Conservation (phyloP, 2,329 filamentous ascomycete genomes). For the Fusarium begoniae region DNA sequence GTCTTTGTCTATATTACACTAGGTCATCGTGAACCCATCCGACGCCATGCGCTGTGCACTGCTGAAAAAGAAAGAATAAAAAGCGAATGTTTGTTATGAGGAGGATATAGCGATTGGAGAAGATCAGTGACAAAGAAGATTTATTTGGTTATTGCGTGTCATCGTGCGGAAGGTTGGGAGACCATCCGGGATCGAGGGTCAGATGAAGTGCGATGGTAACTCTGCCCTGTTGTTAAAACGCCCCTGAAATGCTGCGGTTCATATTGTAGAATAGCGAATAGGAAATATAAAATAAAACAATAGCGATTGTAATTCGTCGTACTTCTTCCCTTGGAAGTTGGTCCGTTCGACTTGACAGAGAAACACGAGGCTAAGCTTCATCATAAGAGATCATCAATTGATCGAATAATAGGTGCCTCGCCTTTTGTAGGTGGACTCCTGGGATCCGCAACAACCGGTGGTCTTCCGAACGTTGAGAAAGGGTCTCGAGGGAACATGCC, state of each 20-base stretch:
- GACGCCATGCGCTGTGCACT: slow-evolving; percentile 43
- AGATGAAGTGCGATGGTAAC: slow-evolving; percentile 10
- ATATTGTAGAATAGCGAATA: slow-evolving; percentile 26
- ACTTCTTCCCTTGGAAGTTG: neutral
- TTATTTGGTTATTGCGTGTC: slow-evolving; percentile 36
- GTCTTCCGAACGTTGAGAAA: slow-evolving; percentile 61
- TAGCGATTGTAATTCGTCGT: slow-evolving; percentile 15
- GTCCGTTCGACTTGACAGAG: neutral
- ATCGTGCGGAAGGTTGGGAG: slow-evolving; percentile 31
- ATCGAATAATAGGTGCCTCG: slow-evolving; percentile 78
- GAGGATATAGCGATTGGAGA: slow-evolving; percentile 28
- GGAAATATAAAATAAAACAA: slow-evolving; percentile 8
- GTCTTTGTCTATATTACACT: slow-evolving; percentile 44
- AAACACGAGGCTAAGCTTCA: slow-evolving; percentile 1
- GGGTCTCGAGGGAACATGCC: slow-evolving; percentile 64
- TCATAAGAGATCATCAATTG: slow-evolving; percentile 81
- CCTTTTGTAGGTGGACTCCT: slow-evolving; percentile 79
- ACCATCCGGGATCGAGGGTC: slow-evolving; percentile 18
- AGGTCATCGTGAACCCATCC: slow-evolving; percentile 34
- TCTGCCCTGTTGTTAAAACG: slow-evolving; percentile 29
- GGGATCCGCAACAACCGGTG: slow-evolving; percentile 68
- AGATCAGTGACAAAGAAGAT: slow-evolving; percentile 36
- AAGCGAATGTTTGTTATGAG: slow-evolving; percentile 32
- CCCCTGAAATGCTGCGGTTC: slow-evolving; percentile 33
- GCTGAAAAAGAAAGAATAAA: slow-evolving; percentile 27